phyloP scores from a whole-genome alignment of 2,329 filamentous ascomycete species.

The Clarireedia monteithiana region DNA sequence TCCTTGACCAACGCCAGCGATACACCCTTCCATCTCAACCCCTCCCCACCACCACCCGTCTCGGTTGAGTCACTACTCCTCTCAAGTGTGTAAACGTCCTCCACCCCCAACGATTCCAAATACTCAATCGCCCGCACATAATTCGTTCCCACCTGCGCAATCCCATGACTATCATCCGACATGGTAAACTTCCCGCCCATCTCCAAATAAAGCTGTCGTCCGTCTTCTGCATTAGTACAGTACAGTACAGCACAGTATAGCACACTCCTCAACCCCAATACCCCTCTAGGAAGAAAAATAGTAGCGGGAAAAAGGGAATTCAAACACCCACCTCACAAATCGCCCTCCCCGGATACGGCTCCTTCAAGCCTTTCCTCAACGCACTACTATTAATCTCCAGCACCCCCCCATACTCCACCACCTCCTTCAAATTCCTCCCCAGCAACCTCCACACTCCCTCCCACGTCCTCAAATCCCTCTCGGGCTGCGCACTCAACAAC shows the following conservation, averaged over 20 bases:
- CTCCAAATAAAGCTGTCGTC: conserved; percentile 49
- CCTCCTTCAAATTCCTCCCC: conserved; percentile 63
- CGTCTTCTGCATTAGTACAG: background rate
- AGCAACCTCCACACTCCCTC: conserved; percentile 70
- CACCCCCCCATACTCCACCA: conserved; percentile 68
- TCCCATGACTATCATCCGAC: conserved; percentile 90
- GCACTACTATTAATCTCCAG: conserved; percentile 86
- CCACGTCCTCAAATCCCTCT: conserved; percentile 44
- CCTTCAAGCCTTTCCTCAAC: conserved; percentile 78
- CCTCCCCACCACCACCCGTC: background rate
- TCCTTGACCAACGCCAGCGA: conserved; percentile 15
- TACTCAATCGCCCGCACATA: conserved; percentile 66
- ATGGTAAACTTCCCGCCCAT: conserved; percentile 79
- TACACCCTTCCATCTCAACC: conserved; percentile 12
- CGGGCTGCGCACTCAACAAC: conserved; percentile 64
- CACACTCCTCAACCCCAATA: background rate
- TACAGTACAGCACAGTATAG: background rate
- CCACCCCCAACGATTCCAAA: conserved; percentile 57
- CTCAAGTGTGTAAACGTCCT: conserved; percentile 41
- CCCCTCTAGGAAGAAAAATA: background rate
- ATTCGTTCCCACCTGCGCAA: conserved; percentile 80
- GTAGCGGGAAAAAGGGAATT: background rate
- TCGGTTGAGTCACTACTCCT: background rate
- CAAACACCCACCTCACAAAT: conserved; percentile 52
- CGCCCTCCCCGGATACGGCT: conserved; percentile 77